A percentile compares a stretch with the other conserved stretches of the same genome.
These are phyloP conservation scores for Spencermartinsiella europaea DNA, from an alignment of 805 yeast genomes.

Conservation along the genomic window DNA sequence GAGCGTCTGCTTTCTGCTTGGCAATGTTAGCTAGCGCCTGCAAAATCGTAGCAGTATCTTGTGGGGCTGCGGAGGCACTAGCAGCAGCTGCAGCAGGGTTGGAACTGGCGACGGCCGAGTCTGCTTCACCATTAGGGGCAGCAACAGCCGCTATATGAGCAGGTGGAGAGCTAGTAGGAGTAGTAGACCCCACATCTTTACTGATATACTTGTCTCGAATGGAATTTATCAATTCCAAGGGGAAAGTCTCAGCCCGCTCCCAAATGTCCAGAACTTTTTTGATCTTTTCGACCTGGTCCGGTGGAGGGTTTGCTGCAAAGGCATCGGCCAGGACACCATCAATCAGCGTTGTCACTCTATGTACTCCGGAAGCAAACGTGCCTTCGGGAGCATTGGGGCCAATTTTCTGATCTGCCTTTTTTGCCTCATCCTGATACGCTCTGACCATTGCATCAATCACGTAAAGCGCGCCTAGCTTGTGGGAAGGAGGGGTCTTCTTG, in stretches of 20 bases:
- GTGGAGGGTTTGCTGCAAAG: constrained; percentile 13
- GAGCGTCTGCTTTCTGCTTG: constrained; percentile 37
- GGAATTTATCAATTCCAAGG: constrained; percentile 46
- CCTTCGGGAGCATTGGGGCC: constrained; percentile 55
- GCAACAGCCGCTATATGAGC: constrained; percentile 17
- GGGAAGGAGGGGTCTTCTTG: constrained; percentile 67
- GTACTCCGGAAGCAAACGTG: constrained; percentile 68
- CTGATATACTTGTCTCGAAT: constrained; percentile 55
- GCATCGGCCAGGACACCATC: constrained; percentile 61
- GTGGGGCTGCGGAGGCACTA: constrained; percentile 32
- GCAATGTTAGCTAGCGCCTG: constrained; percentile 67
- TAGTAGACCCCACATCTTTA: constrained; percentile 41
- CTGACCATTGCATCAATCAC: constrained; percentile 90
- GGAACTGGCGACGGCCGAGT: constrained; percentile 8
- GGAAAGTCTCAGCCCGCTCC: constrained; percentile 80
- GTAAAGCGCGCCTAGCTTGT: constrained; percentile 86
- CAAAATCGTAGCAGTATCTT: constrained; percentile 58
- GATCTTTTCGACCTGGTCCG: constrained; percentile 51
- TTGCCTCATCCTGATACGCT: constrained; percentile 72
- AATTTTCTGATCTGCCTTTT: constrained; percentile 47
- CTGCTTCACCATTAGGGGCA: constrained; percentile 15
- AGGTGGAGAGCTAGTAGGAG: constrained; percentile 70
- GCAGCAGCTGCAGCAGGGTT: constrained; percentile 24
- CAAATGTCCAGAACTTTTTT: constrained; percentile 86
- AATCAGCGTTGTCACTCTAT: constrained; percentile 57